These are phyloP conservation scores for Ophiocordyceps camponoti-leonardi DNA, from an alignment of 2,329 filamentous ascomycete genomes.

Conservation along the genomic window DNA sequence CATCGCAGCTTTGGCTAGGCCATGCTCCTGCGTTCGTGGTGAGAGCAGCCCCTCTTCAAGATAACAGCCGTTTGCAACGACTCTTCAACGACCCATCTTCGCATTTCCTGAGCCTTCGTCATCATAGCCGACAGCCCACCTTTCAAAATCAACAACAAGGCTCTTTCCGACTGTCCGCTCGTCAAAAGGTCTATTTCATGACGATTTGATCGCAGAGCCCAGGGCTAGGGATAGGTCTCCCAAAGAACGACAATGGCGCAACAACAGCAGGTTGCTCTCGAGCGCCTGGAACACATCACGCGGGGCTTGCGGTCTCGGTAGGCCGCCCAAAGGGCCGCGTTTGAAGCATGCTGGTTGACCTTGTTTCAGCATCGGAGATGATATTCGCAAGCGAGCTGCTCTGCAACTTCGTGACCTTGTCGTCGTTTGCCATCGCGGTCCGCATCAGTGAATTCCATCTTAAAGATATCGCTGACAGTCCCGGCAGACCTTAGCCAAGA, in stretches of 20 bases:
- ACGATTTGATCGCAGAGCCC: conserved; percentile 7
- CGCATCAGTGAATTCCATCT: background rate
- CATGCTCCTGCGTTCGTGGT: too few relatives aligned
- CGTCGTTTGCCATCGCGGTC: conserved; percentile 36
- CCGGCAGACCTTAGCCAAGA: conserved; percentile 57
- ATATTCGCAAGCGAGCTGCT: conserved; percentile 34
- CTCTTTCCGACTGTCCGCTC: background rate
- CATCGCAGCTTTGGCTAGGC: too few relatives aligned
- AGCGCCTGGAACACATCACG: conserved; percentile 35
- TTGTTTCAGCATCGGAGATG: conserved; percentile 21
- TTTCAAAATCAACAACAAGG: too few relatives aligned
- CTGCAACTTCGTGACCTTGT: conserved; percentile 38
- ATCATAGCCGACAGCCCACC: too few relatives aligned
- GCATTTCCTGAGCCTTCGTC: too few relatives aligned
- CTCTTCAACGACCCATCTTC: too few relatives aligned
- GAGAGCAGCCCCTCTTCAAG: too few relatives aligned
- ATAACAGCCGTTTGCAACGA: too few relatives aligned
- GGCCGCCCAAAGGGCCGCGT: background rate
- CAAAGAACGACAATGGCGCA: conserved; percentile 18
- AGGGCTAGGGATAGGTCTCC: conserved; percentile 5
- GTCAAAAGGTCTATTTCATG: conserved; percentile 10
- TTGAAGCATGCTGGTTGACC: conserved; percentile 4
- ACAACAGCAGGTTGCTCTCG: conserved; percentile 35
- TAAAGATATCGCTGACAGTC: conserved; percentile 5
- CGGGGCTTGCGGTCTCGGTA: conserved; percentile 40